Evolutionary conservation across 352 stramenopile species (phyloP).

Genomic region (Pythium scleroteichum): DNA sequence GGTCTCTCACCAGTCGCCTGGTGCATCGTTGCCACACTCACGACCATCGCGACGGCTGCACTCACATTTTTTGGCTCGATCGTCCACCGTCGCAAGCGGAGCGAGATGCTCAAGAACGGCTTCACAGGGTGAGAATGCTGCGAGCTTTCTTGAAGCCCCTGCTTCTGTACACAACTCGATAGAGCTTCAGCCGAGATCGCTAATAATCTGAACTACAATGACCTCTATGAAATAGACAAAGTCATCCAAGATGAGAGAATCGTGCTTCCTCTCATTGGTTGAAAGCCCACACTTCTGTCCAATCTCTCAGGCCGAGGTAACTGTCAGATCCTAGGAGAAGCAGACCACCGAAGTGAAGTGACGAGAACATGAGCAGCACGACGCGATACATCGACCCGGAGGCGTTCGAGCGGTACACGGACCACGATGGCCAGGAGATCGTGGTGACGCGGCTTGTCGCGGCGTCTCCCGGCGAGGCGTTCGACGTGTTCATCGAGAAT

Average conservation of each 20-base stretch:
- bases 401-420: constrained; percentile 45
- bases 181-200: too few relatives aligned
- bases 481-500: constrained; percentile 63
- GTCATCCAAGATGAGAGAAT: too few relatives aligned
- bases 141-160: neutral
- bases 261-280: too few relatives aligned
- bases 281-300: too few relatives aligned
- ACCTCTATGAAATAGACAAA: too few relatives aligned
- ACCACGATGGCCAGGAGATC: constrained; percentile 57
- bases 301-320: too few relatives aligned
- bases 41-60: constrained; percentile 28
- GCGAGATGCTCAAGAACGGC: constrained; percentile 16
- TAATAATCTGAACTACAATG: too few relatives aligned
- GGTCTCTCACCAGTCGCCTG: constrained; percentile 34
- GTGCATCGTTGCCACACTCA: constrained; percentile 28
- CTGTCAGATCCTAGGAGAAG: too few relatives aligned
- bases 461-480: constrained; percentile 43
- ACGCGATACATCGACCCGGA: constrained; percentile 43
- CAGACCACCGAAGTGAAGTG: neutral
- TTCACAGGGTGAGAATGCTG: constrained; percentile 2
- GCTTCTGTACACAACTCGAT: too few relatives aligned
- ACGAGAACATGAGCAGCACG: constrained; percentile 6
- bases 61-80: constrained; percentile 36
- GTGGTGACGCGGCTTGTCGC: constrained; percentile 57
- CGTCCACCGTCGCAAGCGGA: constrained; percentile 25